Base-by-base conservation (phyloP, 1,284 basidiomycete genomes). In the Moniliella sp. region DNA sequence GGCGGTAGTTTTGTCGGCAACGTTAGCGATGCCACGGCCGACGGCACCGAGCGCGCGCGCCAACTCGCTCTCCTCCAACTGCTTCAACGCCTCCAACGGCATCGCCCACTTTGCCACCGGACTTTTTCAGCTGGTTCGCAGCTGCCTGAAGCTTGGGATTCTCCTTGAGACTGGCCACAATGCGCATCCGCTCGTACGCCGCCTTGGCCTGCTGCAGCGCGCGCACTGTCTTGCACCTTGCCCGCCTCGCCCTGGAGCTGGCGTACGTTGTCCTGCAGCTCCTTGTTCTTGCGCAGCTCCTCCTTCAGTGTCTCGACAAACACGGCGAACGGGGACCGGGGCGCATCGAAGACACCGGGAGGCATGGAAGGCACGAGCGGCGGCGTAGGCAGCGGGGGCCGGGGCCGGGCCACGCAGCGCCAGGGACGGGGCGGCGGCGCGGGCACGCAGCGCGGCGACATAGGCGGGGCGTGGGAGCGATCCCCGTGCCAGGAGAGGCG, bases 161-260 rank as follows among this genome's bases (percentile, higher is more conserved):
- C 64, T 93, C 81, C 66, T 93, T 81, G 42, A 99, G 91, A 50
- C 82, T 83, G 7, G 80, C 79, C 12, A 79, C 76, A 46, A 93
- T 84, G 64, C 86, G 72, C 8, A 83, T 80, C 40, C 78, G 74
- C 65, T 94, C 88, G 64, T 94, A 94, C 37, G 80, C 75, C 30
- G 79, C 81, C 54, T 72, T 69, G 9, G 83, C 82, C 48, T 69
- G 71, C 67, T 80, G 82, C 81, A 94, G 78, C n/a, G 86, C 78
- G n/a, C 61, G 88, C 83, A 35, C 77, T 81, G 61, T 97, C 88
- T 65, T 91, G 86, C 32, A 93, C 65, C 65, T 93, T 93, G 65
- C 82, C 80, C 23, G 91, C 88, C 61, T 94, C 83, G 46, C 91
- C 91, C 63, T 88, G 81, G 18, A 97, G 70, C 64, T 91, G 83